Evolutionary conservation across 2,329 filamentous ascomycete genomes (phyloP), one percentile per base, ranked within the genome.

Genomic region (Annulohypoxylon truncatum): DNA sequence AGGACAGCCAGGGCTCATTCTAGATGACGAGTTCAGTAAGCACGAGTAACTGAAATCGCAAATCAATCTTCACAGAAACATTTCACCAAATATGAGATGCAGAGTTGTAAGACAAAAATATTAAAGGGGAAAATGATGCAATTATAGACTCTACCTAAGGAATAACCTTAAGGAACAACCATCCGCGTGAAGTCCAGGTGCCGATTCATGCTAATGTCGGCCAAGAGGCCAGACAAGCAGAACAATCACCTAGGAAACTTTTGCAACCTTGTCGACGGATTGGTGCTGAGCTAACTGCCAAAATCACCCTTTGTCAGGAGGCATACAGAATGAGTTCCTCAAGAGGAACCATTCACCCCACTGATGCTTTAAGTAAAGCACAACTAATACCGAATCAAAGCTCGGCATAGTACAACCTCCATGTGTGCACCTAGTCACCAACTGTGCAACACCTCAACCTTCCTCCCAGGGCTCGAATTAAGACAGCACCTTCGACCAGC

Each of bases 1-100:
- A 2, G 84, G 85, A 0, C 71, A 72, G 50, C 79, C 81, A 0
- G 83, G 83, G 0, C 76, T 86, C 47, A 73, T 84, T 35, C 73
- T 88, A 52, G 75, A 77, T 42, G 80, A 85, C 1, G 59, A 64
- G 10, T 12, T 61, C 1, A 51, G 44, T 8, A 66, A 35, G 28
- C 8, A 4, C 18, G 50, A 47, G 5, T 35, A 20, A 3, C 13
- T n/a, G 24, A 10, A 2, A 53, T 22, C n/a, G 22, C 15, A n/a
- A 6, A 10, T 18, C 22, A 7, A 3, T 9, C 29, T 12, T 35
- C 20, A 35, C 15, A 44, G 28, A 3, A 20, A 3, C 12, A 50
- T 2, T 81, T 57, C 38, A 50, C 48, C 29, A 12, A 83, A 77
- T 70, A 84, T 59, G 73, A 70, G 9, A 78, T 76, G 1, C 40